Conservation (phyloP, 2,329 filamentous ascomycete genomes). For the Penicillium crustosum region DNA sequence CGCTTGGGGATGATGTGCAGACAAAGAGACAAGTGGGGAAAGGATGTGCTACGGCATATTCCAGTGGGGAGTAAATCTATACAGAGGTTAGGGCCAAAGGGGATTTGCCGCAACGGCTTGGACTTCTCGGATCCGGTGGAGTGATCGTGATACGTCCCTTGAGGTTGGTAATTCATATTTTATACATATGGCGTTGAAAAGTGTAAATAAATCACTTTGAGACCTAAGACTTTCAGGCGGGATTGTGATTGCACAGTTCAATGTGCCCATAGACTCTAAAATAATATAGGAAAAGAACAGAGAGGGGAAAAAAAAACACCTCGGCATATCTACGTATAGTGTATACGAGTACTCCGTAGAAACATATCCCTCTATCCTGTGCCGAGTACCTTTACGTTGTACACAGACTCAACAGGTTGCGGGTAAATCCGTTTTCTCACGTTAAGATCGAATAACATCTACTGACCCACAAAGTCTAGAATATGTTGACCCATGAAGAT, state of each 20-base stretch:
- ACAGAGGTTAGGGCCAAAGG: not conserved
- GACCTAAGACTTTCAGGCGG: not conserved
- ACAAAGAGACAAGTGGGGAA: constrained; percentile 11
- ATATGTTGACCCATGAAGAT: constrained; percentile 4
- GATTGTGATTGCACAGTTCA: constrained; percentile 2
- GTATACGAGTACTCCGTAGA: not conserved
- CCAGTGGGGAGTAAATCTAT: not conserved
- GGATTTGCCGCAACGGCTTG: constrained; percentile 4
- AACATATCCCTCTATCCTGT: not conserved
- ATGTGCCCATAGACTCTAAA: not conserved
- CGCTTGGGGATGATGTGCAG: constrained; percentile 32
- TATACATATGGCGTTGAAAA: not conserved
- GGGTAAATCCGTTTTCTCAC: constrained; percentile 2
- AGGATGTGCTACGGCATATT: not conserved
- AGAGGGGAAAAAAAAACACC: not conserved
- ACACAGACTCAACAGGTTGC: not conserved
- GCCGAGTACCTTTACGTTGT: not conserved
- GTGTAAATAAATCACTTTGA: not conserved
- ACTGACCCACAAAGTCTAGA: constrained; percentile 12
- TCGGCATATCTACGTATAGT: not conserved
- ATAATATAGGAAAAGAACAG: not conserved
- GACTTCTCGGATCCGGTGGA: constrained; percentile 21
- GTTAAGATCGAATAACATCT: constrained; percentile 10
- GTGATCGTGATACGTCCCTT: constrained; percentile 22
- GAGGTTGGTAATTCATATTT: not conserved